These are phyloP conservation scores for Suillus spraguei DNA, from an alignment of 768 basidiomycete species.

Conservation along the genomic window DNA sequence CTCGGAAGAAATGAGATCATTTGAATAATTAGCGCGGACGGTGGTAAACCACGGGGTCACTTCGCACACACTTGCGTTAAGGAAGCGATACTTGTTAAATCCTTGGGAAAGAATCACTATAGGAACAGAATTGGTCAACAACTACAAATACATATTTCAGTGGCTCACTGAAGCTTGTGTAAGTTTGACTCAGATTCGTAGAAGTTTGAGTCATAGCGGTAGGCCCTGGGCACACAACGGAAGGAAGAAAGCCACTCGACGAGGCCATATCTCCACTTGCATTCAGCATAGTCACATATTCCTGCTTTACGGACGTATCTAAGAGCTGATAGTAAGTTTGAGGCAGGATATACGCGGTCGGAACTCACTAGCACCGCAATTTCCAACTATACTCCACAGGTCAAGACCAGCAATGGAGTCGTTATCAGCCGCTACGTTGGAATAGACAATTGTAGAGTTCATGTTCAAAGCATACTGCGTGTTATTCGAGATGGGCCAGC, in stretches of 20 bases:
- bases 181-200: too few species aligned
- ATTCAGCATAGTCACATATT: too few species aligned
- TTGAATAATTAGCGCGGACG: too few species aligned
- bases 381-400: slow-evolving; percentile 2
- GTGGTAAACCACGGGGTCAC: slow-evolving; percentile 6
- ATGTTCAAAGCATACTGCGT: background rate
- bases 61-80: slow-evolving; percentile 14
- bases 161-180: too few species aligned
- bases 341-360: background rate
- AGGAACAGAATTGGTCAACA: too few species aligned
- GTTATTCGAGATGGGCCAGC: background rate
- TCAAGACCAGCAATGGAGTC: background rate
- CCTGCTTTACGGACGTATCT: background rate
- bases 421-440: background rate
- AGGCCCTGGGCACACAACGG: too few species aligned
- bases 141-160: background rate
- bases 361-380: slow-evolving; percentile 8
- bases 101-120: slow-evolving; percentile 11
- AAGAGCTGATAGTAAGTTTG: background rate
- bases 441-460: background rate
- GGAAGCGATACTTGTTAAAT: slow-evolving; percentile 10
- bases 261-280: too few species aligned
- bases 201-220: too few species aligned
- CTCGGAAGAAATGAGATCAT: too few species aligned
- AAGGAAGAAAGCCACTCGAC: too few species aligned